These are phyloP conservation scores for Stachybotrys chlorohalonatus DNA, from an alignment of 2,329 filamentous ascomycete species.

Conservation along the genomic window DNA sequence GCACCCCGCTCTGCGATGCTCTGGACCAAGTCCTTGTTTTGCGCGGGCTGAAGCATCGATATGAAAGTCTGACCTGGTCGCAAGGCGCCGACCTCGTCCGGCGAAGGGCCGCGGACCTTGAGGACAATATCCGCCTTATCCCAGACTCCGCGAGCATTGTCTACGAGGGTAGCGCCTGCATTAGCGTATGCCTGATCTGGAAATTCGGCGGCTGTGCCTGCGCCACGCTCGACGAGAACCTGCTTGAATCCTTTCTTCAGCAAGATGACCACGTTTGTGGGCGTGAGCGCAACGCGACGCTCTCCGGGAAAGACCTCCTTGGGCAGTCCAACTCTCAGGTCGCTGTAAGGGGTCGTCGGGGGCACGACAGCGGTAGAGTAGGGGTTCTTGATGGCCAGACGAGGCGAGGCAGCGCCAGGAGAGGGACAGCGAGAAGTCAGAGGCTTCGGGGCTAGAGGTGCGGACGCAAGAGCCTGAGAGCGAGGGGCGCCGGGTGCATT, in stretches of 20 bases:
- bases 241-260: constrained; percentile 78
- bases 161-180: constrained; percentile 70
- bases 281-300: constrained; percentile 75
- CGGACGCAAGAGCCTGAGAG: constrained; percentile 16
- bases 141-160: constrained; percentile 60
- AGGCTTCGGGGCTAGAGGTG: constrained; percentile 14
- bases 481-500: constrained; percentile 19
- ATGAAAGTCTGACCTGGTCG: constrained; percentile 65
- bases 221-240: constrained; percentile 71
- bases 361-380: constrained; percentile 32
- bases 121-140: constrained; percentile 67
- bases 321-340: constrained; percentile 70
- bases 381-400: constrained; percentile 11
- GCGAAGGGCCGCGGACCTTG: constrained; percentile 70
- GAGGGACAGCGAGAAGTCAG: constrained; percentile 30
- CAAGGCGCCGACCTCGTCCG: constrained; percentile 60
- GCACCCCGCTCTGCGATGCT: constrained; percentile 61
- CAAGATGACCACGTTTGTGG: constrained; percentile 71
- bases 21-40: constrained; percentile 69
- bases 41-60: constrained; percentile 73
- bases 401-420: constrained; percentile 19
- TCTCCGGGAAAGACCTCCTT: constrained; percentile 72
- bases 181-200: constrained; percentile 67
- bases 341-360: constrained; percentile 53
- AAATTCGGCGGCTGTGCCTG: constrained; percentile 71